Conservation (phyloP, 2,329 filamentous ascomycete species). For the Uncinocarpus reesii region DNA sequence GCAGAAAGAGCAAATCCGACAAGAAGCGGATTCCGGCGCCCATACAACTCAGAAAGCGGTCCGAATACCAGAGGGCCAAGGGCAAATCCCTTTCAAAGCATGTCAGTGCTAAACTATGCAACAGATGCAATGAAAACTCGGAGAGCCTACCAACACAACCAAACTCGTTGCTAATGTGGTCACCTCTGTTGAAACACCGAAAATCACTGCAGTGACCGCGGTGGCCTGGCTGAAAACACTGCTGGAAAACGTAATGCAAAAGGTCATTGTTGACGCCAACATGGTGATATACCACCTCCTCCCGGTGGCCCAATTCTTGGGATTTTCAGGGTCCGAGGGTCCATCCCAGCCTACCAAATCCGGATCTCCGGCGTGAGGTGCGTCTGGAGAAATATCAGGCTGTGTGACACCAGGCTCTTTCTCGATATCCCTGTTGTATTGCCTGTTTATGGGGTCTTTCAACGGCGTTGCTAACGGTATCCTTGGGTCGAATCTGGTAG, state of each 20-base stretch:
- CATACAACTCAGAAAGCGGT: slow-evolving; percentile 41
- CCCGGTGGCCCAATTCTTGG: slow-evolving; percentile 54
- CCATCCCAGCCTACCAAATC: slow-evolving; percentile 63
- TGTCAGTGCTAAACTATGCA: neutral
- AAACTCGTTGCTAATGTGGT: slow-evolving; percentile 43
- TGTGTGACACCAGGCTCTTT: too few species aligned
- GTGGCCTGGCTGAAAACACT: slow-evolving; percentile 40
- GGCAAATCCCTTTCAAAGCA: slow-evolving; percentile 25
- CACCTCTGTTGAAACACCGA: slow-evolving; percentile 39
- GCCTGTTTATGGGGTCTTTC: neutral
- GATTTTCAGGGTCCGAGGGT: slow-evolving; percentile 62
- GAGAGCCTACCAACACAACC: slow-evolving; percentile 32
- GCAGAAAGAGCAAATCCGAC: slow-evolving; percentile 40
- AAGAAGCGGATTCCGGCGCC: slow-evolving; percentile 42
- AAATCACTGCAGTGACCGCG: slow-evolving; percentile 32
- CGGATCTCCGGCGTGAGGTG: neutral
- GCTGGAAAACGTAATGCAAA: slow-evolving; percentile 41
- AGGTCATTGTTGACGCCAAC: slow-evolving; percentile 34
- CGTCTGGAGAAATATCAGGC: too few species aligned
- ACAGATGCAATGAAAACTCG: neutral
- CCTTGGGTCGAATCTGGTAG: neutral
- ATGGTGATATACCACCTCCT: slow-evolving; percentile 38
- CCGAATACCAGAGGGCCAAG: slow-evolving; percentile 36
- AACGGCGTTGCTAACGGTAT: neutral
- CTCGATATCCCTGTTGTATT: slow-evolving; percentile 1